These are phyloP conservation scores for Marchantia polymorpha DNA, from an alignment of 225 moss, liverwort and hornwort species.

Conservation along the genomic window DNA sequence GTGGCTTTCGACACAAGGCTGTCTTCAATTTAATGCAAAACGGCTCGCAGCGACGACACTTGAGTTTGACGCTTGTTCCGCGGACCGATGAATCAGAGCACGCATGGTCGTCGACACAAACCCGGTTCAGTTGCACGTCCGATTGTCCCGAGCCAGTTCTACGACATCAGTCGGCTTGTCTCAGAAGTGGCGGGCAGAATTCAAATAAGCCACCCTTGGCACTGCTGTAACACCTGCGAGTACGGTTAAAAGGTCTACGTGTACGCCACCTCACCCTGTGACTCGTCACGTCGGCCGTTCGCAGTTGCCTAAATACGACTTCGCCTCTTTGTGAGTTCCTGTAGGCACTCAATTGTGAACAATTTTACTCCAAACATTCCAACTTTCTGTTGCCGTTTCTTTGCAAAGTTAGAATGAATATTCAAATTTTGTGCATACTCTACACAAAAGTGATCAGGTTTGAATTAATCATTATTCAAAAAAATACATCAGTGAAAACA, in stretches of 20 bases:
- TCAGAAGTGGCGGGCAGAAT: slow-evolving; percentile 10
- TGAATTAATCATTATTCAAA: too few relatives aligned
- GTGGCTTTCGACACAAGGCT: not conserved
- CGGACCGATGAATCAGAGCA: not conserved
- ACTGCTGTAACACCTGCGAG: not conserved
- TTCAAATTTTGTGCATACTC: too few relatives aligned
- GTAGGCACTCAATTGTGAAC: too few relatives aligned
- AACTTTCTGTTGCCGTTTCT: too few relatives aligned
- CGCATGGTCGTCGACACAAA: too few relatives aligned
- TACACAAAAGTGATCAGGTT: too few relatives aligned
- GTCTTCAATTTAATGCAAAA: not conserved
- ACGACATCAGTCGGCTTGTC: not conserved
- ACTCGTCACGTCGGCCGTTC: too few relatives aligned
- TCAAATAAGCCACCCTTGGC: not conserved
- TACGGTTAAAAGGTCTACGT: not conserved
- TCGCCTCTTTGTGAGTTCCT: too few relatives aligned
- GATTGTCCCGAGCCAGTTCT: not conserved
- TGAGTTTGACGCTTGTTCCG: not conserved
- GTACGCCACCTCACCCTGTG: not conserved
- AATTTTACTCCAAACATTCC: too few relatives aligned
- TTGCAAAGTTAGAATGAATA: too few relatives aligned
- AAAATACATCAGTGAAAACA: too few relatives aligned
- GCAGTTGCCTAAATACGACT: too few relatives aligned
- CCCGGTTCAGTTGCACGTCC: not conserved
- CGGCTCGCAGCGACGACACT: not conserved